Evolutionary conservation across 192 early-diverging fungal genomes (phyloP).

Genomic region (Phlyctochytrium planicorne): DNA sequence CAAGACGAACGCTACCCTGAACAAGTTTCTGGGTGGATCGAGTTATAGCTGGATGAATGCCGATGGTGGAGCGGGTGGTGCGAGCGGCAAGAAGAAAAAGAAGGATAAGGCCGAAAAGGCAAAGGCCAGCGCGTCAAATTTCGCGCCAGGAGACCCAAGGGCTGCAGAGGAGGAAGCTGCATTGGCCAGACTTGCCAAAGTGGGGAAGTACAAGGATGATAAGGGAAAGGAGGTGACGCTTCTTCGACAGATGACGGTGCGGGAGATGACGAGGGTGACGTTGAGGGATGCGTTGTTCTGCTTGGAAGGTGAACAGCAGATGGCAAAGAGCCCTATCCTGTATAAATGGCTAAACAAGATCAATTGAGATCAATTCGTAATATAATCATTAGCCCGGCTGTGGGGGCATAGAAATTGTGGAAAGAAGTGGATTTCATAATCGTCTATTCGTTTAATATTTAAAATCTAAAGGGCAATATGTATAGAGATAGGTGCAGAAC

Average conservation of each 20-base stretch:
- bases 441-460: too few species aligned
- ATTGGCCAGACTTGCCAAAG: not conserved
- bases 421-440: too few species aligned
- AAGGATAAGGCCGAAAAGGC: constrained; percentile 9
- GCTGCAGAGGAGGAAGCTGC: constrained; percentile 5
- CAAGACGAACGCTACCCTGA: not conserved
- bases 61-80: not conserved
- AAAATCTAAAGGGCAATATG: too few species aligned
- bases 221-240: constrained; percentile 16
- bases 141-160: constrained; percentile 2
- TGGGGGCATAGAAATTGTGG: too few species aligned
- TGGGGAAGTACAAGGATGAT: constrained; percentile 7
- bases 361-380: too few species aligned
- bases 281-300: constrained; percentile 23
- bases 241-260: constrained; percentile 14
- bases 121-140: constrained; percentile 13
- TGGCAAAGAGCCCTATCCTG: constrained; percentile 3
- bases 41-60: not conserved
- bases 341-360: constrained; percentile 20
- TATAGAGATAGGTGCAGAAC: too few species aligned
- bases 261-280: constrained; percentile 29
- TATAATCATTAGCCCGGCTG: too few species aligned
- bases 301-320: constrained; percentile 21
- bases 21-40: not conserved
- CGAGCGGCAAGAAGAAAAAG: constrained; percentile 10